phyloP scores from a whole-genome alignment of 2,329 filamentous ascomycete species.

The Penicillium sp. region DNA sequence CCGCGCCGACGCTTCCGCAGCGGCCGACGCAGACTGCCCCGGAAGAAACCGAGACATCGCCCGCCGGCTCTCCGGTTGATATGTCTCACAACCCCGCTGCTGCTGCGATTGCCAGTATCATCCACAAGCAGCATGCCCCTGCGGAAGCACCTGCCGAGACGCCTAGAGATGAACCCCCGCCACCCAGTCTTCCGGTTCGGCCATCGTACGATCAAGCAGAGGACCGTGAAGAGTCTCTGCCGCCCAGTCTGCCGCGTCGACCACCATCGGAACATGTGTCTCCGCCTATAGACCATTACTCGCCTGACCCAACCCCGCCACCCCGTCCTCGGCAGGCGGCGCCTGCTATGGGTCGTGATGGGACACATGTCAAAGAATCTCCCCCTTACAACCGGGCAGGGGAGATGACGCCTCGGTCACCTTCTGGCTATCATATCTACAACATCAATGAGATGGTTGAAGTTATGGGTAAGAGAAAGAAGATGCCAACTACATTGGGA shows the following conservation, averaged over 20 bases:
- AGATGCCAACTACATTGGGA: constrained; percentile 96
- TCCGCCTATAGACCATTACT: constrained; percentile 58
- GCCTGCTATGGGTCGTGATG: constrained; percentile 30
- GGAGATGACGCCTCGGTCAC: constrained; percentile 55
- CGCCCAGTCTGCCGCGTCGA: constrained; percentile 59
- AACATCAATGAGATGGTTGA: constrained; percentile 97
- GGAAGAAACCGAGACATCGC: constrained; percentile 25
- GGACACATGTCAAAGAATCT: constrained; percentile 50
- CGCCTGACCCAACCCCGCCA: constrained; percentile 50
- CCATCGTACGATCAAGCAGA: constrained; percentile 63
- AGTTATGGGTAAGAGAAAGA: constrained; percentile 95
- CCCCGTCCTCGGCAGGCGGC: constrained; percentile 18
- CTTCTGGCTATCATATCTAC: constrained; percentile 87
- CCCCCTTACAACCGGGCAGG: constrained; percentile 55
- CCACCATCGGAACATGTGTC: constrained; percentile 56
- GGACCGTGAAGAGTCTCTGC: constrained; percentile 46
- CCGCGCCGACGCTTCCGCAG: constrained; percentile 39
- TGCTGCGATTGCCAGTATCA: constrained; percentile 54
- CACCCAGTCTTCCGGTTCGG: constrained; percentile 38
- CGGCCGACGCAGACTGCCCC: constrained; percentile 23
- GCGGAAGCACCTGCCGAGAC: constrained; percentile 26
- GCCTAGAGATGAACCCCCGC: constrained; percentile 32
- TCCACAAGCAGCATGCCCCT: constrained; percentile 41
- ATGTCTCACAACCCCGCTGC: constrained; percentile 52
- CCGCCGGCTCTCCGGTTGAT: constrained; percentile 40